Percentiles rank a stretch among this genome's conserved stretches.
These are phyloP conservation scores for Clarireedia sp. DNA, from an alignment of 2,329 filamentous ascomycete genomes.

Conservation along the genomic window DNA sequence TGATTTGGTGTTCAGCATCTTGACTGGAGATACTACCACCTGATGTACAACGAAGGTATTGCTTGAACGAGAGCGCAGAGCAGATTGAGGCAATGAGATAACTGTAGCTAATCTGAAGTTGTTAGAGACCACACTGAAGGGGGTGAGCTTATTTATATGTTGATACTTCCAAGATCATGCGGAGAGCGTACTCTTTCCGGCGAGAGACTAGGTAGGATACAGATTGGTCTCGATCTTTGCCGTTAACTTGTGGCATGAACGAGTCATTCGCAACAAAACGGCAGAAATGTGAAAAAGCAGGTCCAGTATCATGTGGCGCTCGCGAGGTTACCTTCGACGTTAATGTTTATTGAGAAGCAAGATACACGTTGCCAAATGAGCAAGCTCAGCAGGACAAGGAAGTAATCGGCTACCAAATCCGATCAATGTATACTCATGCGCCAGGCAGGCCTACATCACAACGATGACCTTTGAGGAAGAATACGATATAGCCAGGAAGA, in stretches of 20 bases:
- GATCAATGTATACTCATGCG: neutral
- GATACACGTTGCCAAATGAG: neutral
- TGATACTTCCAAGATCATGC: neutral
- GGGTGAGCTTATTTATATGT: neutral
- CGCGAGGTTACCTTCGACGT: neutral
- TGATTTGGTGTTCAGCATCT: constrained; percentile 16
- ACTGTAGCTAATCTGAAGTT: neutral
- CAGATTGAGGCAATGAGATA: neutral
- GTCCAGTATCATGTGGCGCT: neutral
- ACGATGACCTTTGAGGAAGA: too few relatives aligned
- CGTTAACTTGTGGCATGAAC: neutral
- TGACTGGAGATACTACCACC: neutral
- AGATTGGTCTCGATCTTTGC: neutral
- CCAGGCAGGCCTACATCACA: neutral
- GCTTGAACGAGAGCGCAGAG: neutral
- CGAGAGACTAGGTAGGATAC: neutral
- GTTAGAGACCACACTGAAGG: neutral
- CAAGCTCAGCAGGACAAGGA: neutral
- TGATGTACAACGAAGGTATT: neutral
- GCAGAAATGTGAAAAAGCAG: neutral
- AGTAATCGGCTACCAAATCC: neutral
- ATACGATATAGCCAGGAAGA: too few relatives aligned
- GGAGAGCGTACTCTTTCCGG: neutral
- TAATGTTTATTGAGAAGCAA: neutral
- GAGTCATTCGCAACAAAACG: neutral